Conservation (phyloP, 2,329 filamentous ascomycete species). For the Aspergillus melleus region DNA sequence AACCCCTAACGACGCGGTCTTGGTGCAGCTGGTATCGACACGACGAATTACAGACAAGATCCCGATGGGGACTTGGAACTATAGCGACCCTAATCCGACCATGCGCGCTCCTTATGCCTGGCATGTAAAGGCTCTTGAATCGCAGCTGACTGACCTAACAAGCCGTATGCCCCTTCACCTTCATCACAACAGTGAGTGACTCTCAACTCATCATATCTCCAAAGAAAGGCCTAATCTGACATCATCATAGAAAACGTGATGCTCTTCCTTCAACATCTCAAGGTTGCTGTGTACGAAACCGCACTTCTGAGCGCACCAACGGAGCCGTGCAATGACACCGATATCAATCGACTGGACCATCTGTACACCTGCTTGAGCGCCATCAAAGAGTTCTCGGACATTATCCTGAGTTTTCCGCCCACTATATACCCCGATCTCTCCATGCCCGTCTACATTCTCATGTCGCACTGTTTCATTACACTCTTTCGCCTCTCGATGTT, state of each 20-base stretch:
- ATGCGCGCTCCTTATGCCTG: background rate
- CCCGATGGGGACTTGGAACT: background rate
- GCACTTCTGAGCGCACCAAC: slow-evolving; percentile 12
- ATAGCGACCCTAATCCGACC: background rate
- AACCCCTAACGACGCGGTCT: slow-evolving; percentile 48
- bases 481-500: slow-evolving; percentile 44
- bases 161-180: background rate
- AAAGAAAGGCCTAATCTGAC: background rate
- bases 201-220: background rate
- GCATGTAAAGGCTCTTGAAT: slow-evolving; percentile 9
- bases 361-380: slow-evolving; percentile 41
- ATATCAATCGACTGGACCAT: slow-evolving; percentile 15
- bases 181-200: slow-evolving; percentile 6
- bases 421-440: slow-evolving; percentile 32
- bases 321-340: slow-evolving; percentile 1
- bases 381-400: slow-evolving; percentile 39
- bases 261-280: slow-evolving; percentile 14
- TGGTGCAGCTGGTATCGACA: slow-evolving; percentile 30
- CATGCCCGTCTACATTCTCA: slow-evolving; percentile 11
- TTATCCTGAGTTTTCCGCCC: slow-evolving; percentile 35
- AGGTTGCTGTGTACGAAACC: slow-evolving; percentile 18
- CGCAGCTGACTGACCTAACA: slow-evolving; percentile 1
- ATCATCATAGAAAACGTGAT: slow-evolving; percentile 7
- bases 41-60: slow-evolving; percentile 11
- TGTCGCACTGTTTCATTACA: slow-evolving; percentile 39